Base-by-base conservation (phyloP, 495 filamentous ascomycete genomes). In the Xylaria acuta region DNA sequence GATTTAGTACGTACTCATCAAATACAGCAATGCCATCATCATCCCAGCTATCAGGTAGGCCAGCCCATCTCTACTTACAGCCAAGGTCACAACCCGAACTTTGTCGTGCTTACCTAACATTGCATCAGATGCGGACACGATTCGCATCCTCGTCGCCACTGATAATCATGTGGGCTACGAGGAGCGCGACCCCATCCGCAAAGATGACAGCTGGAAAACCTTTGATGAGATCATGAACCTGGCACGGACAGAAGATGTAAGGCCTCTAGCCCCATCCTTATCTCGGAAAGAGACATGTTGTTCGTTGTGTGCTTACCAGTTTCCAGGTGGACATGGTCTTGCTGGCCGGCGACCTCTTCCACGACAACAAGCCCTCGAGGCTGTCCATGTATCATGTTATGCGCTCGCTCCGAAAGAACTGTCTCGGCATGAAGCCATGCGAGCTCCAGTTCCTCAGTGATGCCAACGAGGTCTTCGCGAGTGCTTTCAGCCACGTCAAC, bases 111-210 rank as follows among this genome's bases (percentile, higher is more conserved):
- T 67, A 38, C 36, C 70, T 66, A 25, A 66, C 53, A 34, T 14
- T 30, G 22, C 58, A 41, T 18, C 74, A 94, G 93, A 88, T 47
- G 87, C 90, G 75, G 94, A 99, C 82, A 97, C 94, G 0, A 97
- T 99, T 84, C 94, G 94, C 76, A 94, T 99, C 71, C 91, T 99
- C 62, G 87, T 98, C 51, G 90, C 96, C 63, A 98, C 94, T 20
- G 96, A 99, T 81, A 97, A 93, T 77, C 96, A 99, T 92, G 97
- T 99, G 67, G 96, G 96, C 41, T 98, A 92, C 84, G 93, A 93
- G 74, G 96, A 99, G 81, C 92, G 96, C 74, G 94, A 99, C 79
- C 87, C 93, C 25, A 93, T 95, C 73, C 94, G 96, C 5, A 94
- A 94, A 49, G 93, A 99, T 79, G 96, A 99, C 81, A 97, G 95